A percentile compares a stretch with the other conserved stretches of the same genome.
phyloP scores from a whole-genome alignment of 1,139 yeast species.

The Kodamaea fungicola region DNA sequence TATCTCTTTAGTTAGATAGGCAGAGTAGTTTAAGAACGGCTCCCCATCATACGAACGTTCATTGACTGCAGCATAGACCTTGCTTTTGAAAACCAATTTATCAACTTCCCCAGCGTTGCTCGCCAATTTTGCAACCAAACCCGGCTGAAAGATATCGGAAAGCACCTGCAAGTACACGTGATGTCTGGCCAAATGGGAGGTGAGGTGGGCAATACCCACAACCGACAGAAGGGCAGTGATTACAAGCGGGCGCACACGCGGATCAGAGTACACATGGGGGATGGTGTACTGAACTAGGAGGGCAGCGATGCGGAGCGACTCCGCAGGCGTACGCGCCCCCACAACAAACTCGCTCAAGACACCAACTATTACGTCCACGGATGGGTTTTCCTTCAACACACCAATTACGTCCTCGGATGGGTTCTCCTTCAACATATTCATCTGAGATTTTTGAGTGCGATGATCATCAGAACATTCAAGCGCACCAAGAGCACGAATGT shows the following conservation, averaged over 20 bases:
- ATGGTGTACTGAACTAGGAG: conserved; percentile 30
- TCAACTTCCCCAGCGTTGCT: conserved; percentile 20
- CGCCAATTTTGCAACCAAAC: conserved; percentile 16
- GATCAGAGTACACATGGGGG: conserved; percentile 20
- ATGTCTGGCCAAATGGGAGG: conserved; percentile 9
- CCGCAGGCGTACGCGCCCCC: not conserved
- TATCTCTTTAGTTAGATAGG: conserved; percentile 19
- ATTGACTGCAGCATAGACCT: conserved; percentile 21
- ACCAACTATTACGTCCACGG: conserved; percentile 11
- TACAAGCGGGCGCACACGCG: conserved; percentile 4
- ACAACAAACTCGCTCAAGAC: conserved; percentile 8
- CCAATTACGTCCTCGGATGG: no score
- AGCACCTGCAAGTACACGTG: conserved; percentile 11
- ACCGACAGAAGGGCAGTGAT: conserved; percentile 18
- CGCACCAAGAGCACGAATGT: no score
- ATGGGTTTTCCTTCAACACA: conserved; percentile 21
- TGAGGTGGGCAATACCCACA: conserved; percentile 30
- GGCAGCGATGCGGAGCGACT: conserved; percentile 13
- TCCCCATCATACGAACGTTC: conserved; percentile 16
- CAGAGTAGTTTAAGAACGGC: conserved; percentile 20
- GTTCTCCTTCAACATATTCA: not conserved
- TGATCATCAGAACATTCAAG: no score
- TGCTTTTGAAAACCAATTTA: conserved; percentile 36
- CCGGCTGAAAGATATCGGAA: conserved; percentile 16
- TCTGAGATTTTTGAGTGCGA: no score